phyloP scores from a whole-genome alignment of 1,284 basidiomycete species.

The Pseudozyma thailandica region DNA sequence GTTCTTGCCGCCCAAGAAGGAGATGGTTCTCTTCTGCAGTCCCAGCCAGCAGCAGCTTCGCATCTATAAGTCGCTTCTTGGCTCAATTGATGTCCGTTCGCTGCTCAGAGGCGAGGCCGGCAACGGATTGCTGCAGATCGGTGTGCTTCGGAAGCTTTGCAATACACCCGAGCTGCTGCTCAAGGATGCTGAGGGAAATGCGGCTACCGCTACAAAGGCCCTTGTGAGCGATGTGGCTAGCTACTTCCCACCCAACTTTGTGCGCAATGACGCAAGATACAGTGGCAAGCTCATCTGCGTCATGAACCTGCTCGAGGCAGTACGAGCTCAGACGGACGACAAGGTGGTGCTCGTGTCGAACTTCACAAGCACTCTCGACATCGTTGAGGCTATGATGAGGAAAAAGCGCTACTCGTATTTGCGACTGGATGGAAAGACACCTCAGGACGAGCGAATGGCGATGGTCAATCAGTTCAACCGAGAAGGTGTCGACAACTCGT shows the following conservation, averaged over 20 bases:
- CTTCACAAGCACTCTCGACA: constrained; percentile 80
- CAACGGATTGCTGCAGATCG: constrained; percentile 62
- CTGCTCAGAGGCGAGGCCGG: constrained; percentile 50
- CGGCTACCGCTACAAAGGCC: constrained; percentile 34
- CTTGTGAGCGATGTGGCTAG: constrained; percentile 35
- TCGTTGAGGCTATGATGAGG: constrained; percentile 86
- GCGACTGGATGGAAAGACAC: constrained; percentile 80
- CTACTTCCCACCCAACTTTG: constrained; percentile 46
- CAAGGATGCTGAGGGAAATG: constrained; percentile 72
- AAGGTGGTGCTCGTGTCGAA: constrained; percentile 67
- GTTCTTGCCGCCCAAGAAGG: constrained; percentile 89
- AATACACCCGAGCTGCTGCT: constrained; percentile 89
- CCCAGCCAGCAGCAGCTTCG: constrained; percentile 75
- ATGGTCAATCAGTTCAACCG: constrained; percentile 62
- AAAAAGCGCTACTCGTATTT: constrained; percentile 80
- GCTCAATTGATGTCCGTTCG: constrained; percentile 47
- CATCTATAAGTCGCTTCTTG: constrained; percentile 78
- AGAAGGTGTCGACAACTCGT: constrained; percentile 40
- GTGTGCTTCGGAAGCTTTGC: constrained; percentile 80
- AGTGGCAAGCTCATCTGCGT: constrained; percentile 77
- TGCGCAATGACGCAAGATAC: constrained; percentile 40
- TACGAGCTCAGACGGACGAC: constrained; percentile 80
- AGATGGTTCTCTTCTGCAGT: constrained; percentile 64
- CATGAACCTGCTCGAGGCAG: constrained; percentile 76
- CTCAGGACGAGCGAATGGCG: constrained; percentile 53